Conservation (phyloP, 176 grass and related monocot genomes). For the Bromus sterilis region DNA sequence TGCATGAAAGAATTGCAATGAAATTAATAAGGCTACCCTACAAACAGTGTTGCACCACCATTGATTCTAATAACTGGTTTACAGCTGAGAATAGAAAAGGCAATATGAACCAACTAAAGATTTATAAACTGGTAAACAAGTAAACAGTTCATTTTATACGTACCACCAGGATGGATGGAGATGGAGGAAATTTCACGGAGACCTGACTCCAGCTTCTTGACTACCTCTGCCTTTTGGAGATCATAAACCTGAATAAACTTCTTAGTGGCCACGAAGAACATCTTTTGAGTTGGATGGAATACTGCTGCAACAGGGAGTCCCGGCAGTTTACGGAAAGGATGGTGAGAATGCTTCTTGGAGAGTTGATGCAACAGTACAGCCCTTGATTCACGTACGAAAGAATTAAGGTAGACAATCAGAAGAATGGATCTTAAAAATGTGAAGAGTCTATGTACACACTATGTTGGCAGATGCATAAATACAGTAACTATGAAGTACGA, state of each 20-base stretch:
- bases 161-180: conserved; percentile 86
- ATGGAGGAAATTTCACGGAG: conserved; percentile 84
- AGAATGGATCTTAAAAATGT: neutral
- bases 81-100: neutral
- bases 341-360: conserved; percentile 76
- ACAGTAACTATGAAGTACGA: neutral
- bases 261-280: conserved; percentile 94
- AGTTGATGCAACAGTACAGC: conserved; percentile 88
- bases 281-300: conserved; percentile 85
- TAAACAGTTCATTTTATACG: conserved; percentile 4
- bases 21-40: neutral
- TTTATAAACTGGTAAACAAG: neutral
- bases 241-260: conserved; percentile 94
- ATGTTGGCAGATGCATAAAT: neutral
- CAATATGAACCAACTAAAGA: conserved; percentile 2
- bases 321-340: conserved; percentile 81
- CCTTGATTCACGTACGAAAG: conserved; percentile 68
- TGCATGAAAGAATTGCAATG: conserved; percentile 24
- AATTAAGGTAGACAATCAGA: conserved; percentile 49
- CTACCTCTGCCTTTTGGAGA: conserved; percentile 63
- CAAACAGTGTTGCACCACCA: neutral
- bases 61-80: neutral
- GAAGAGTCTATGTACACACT: neutral
- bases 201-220: conserved; percentile 90
- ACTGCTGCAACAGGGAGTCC: conserved; percentile 73